Evolutionary conservation across 164 flowering plant genomes (phyloP), one percentile per base, ranked within the genome.

Genomic region (Buxus sempervirens): DNA sequence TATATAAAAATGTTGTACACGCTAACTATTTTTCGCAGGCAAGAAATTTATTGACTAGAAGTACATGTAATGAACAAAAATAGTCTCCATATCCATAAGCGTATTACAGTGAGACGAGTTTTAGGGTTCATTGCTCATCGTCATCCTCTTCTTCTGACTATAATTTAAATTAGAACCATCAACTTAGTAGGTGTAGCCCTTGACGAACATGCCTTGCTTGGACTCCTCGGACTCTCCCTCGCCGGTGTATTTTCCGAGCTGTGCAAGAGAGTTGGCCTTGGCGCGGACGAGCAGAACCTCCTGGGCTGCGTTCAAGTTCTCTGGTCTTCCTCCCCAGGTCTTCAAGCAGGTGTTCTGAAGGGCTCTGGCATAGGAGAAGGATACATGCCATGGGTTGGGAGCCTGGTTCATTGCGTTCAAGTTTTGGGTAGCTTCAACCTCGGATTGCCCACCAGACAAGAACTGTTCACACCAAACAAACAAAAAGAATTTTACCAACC

Each of bases 391-490:
- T 62, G 93, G 90, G 88, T 87, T 83, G 4, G 96, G 85, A 28
- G 77, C 65, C 77, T 92, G 94, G 91, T 92, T 90, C 98, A 90
- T 90, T 1, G 96, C 95, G 45, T 92, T 88, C 84, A 92, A 65
- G 82, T 92, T 92, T 79, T 85, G 62, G 60, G 96, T 92, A 15
- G 98, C 98, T 70, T 92, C 98, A 36, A 90, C 89, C 76, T 92
- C 98, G 25, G 98, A 92, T 81, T 92, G 98, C 69, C 98, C 96
- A 54, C 96, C 96, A 41, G 98, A 90, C 83, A 92, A 77, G 75
- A 92, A 92, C 97, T 92, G 87, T 67, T 5, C 75, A 49, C n/a
- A 51, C 18, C 27, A 13, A 20, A 63, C n/a, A n/a, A n/a, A 75
- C 25, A 25, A 19, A n/a, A 16, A 69, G n/a, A 72, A 73, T 55